These are phyloP conservation scores for Backusella sp. DNA, from an alignment of 192 early-diverging fungal species.

Conservation along the genomic window DNA sequence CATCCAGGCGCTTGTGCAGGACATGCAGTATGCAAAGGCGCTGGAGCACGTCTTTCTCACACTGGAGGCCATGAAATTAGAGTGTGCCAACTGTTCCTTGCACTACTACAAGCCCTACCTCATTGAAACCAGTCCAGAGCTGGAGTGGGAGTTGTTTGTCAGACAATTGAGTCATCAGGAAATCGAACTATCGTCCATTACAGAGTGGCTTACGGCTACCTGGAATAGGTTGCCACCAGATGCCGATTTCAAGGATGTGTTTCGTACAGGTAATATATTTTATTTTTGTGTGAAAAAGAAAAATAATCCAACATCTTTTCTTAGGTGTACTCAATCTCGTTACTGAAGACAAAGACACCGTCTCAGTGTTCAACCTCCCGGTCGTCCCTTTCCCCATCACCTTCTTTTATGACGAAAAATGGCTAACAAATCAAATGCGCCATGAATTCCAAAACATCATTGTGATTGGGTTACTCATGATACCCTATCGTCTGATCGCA, in stretches of 20 bases:
- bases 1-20: not conserved
- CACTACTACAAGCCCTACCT: conserved; percentile 37
- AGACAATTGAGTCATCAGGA: conserved; percentile 26
- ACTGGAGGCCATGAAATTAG: conserved; percentile 56
- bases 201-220: conserved; percentile 31
- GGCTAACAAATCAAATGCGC: conserved; percentile 36
- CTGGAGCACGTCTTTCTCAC: conserved; percentile 73
- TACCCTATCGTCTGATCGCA: conserved; percentile 40
- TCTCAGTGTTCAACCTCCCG: not conserved
- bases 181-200: conserved; percentile 21
- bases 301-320: not conserved
- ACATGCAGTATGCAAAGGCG: conserved; percentile 50
- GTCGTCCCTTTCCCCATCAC: conserved; percentile 18
- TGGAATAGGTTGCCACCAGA: conserved; percentile 33
- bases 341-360: conserved; percentile 9
- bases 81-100: conserved; percentile 43
- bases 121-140: conserved; percentile 39
- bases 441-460: conserved; percentile 46
- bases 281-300: not conserved
- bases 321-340: conserved; percentile 1
- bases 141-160: conserved; percentile 42
- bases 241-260: conserved; percentile 17
- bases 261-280: not conserved
- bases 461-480: conserved; percentile 35
- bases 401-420: conserved; percentile 39